phyloP scores from a whole-genome alignment of 164 flowering plant species.

The Nymphaea colorata region DNA sequence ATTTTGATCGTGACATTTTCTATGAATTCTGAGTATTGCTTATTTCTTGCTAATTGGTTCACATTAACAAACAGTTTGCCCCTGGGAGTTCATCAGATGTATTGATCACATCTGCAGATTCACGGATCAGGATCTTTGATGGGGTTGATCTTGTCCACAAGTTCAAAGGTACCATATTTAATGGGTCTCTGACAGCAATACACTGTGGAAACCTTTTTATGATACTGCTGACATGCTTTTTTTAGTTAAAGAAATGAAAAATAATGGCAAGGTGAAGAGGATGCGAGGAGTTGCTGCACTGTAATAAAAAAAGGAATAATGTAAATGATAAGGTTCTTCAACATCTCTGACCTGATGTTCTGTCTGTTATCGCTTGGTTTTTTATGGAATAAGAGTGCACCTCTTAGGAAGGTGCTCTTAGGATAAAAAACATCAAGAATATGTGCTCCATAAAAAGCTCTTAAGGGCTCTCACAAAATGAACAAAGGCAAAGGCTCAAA shows the following conservation, averaged over 20 bases:
- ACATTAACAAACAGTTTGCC: conserved; percentile 45
- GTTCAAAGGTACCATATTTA: conserved; percentile 57
- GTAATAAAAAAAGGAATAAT: too few species aligned
- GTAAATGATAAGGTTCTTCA: too few species aligned
- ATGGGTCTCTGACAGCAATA: neutral
- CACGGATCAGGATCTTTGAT: conserved; percentile 79
- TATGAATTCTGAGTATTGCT: neutral
- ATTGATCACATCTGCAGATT: conserved; percentile 91
- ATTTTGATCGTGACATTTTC: neutral
- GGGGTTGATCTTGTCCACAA: conserved; percentile 78
- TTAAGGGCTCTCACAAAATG: too few species aligned
- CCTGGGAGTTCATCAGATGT: conserved; percentile 94
- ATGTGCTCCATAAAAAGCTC: too few species aligned
- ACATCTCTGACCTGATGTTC: too few species aligned
- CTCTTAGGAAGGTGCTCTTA: too few species aligned
- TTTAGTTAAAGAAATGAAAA: neutral
- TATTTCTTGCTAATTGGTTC: conserved; percentile 3
- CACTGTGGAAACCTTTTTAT: neutral
- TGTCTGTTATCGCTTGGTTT: too few species aligned
- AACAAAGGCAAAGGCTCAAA: too few species aligned
- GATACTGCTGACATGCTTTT: neutral
- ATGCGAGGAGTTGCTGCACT: too few species aligned
- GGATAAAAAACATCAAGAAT: too few species aligned
- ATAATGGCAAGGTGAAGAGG: too few species aligned
- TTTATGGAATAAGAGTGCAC: too few species aligned